A percentile compares a stretch with the other conserved stretches of the same genome.
These are phyloP conservation scores for Dalbergia oliveri DNA, from an alignment of 306 rosid species.

Conservation along the genomic window DNA sequence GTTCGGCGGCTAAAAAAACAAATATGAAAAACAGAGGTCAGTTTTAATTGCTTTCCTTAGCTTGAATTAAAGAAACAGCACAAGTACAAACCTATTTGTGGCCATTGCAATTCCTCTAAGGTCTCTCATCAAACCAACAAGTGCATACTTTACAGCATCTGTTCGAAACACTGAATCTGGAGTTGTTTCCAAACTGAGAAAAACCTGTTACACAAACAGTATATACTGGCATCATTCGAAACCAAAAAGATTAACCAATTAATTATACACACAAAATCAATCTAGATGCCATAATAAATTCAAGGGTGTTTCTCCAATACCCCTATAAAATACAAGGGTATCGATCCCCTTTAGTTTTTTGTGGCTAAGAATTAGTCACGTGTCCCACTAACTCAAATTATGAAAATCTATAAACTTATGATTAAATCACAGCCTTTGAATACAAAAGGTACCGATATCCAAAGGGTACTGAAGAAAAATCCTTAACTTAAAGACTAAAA, in stretches of 20 bases:
- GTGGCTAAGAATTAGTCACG: too few relatives aligned
- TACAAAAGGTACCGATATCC: too few relatives aligned
- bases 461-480: too few relatives aligned
- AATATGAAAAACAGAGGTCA: constrained; percentile 39
- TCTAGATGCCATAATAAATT: constrained; percentile 24
- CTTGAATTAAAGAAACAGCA: constrained; percentile 34
- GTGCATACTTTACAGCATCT: constrained; percentile 81
- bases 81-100: constrained; percentile 74
- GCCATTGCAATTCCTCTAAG: constrained; percentile 99
- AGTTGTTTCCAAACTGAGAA: constrained; percentile 85
- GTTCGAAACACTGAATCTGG: constrained; percentile 95
- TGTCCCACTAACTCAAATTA: too few relatives aligned
- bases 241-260: background rate
- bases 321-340: too few relatives aligned
- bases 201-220: constrained; percentile 63
- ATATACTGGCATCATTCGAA: constrained; percentile 35
- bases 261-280: constrained; percentile 37
- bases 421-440: too few relatives aligned
- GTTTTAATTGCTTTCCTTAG: constrained; percentile 13
- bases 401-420: too few relatives aligned
- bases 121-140: constrained; percentile 97
- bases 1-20: constrained; percentile 82
- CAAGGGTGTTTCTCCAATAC: background rate
- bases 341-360: too few relatives aligned
- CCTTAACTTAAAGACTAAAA: background rate